Base-by-base conservation (phyloP, 2,329 filamentous ascomycete species). In the Didymella arachidicola region DNA sequence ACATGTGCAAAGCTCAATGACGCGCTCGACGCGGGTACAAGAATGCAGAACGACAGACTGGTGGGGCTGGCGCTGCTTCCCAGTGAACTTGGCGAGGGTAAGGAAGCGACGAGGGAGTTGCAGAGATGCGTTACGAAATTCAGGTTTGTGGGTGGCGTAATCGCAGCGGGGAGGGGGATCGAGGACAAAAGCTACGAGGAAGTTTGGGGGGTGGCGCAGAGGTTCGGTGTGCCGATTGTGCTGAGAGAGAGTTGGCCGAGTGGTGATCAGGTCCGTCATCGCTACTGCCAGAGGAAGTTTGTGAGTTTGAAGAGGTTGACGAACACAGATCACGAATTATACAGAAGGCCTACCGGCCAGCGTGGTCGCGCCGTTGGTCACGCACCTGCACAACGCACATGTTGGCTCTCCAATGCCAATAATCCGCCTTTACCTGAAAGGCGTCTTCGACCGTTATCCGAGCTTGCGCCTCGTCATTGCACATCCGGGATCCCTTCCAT, bases 371-470 rank as follows among this genome's bases (percentile, higher is more conserved):
- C 63, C 67, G 6, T 47, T 73, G 2, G 42, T 65, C n/a, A 65
- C 65, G 4, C 58, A 64, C 18, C 46, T 71, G 5, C 56, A 70
- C 72, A 82, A 82, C 7, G 85, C 83, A 80, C 84, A 86, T 64
- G 71, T 72, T 7, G 79, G 83, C 10, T 81, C 80, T 0, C 83
- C 78, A 0, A 66, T 85, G 30, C 81, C 82, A 48, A 63, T 84
- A 7, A 63, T 85, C 16, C 74, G 78, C 12, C 77, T 88, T 2
- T 87, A 79, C 62, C 80, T 82, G 1, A 74, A 78, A 0, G 84
- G 84, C 1, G 64, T 86, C 1, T 88, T 88, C 60, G 85, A 87
- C 67, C 73, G 77, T 4, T 82, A 81, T 42, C 84, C 84, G 0
- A 73, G 68, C 19, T 67, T 88, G 8, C 86, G 86, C 65, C 75